phyloP scores from a whole-genome alignment of 768 basidiomycete species.

The Podaxis sp. region DNA sequence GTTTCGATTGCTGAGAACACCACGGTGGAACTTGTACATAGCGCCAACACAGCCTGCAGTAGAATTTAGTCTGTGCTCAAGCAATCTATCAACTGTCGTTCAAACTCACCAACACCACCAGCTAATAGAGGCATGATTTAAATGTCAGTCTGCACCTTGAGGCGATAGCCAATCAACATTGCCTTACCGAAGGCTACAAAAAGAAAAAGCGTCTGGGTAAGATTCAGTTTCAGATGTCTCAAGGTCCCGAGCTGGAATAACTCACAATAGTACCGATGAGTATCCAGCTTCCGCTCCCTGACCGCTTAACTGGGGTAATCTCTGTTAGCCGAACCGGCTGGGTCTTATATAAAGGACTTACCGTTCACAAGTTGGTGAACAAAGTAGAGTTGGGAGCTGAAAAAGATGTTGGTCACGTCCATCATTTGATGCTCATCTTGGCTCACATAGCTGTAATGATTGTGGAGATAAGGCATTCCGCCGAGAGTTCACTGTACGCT shows the following conservation, averaged over 20 bases:
- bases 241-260: background rate
- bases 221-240: background rate
- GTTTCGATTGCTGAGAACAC: conserved; percentile 27
- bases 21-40: conserved; percentile 30
- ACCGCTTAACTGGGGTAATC: conserved; percentile 21
- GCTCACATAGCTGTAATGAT: conserved; percentile 38
- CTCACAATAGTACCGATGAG: conserved; percentile 26
- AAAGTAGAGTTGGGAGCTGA: conserved; percentile 41
- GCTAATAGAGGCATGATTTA: conserved; percentile 14
- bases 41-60: conserved; percentile 26
- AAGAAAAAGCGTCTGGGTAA: conserved; percentile 20
- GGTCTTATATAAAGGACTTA: conserved; percentile 11
- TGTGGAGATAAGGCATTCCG: conserved; percentile 39
- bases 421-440: background rate
- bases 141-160: background rate
- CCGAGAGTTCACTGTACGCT: conserved; percentile 21
- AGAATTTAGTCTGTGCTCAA: background rate
- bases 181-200: conserved; percentile 25
- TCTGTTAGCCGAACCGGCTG: background rate
- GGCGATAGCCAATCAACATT: background rate
- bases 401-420: background rate
- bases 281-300: conserved; percentile 22
- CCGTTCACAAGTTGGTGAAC: conserved; percentile 35
- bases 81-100: background rate
- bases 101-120: conserved; percentile 24